Evolutionary conservation across 495 filamentous ascomycete species (phyloP).

Genomic region (Penicilliopsis zonata): DNA sequence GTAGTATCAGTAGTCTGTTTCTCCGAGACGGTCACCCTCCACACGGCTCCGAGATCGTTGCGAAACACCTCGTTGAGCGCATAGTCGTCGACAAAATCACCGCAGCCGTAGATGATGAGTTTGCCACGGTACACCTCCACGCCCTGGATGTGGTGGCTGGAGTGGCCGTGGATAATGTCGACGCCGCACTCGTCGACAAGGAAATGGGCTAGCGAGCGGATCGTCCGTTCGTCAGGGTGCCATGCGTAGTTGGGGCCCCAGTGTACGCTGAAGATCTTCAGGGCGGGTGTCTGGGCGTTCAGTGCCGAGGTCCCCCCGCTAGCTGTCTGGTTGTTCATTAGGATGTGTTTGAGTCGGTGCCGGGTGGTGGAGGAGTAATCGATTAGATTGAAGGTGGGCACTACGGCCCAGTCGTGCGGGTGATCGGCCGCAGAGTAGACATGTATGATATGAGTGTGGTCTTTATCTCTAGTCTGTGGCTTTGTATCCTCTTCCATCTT

Average conservation of each 20-base stretch:
- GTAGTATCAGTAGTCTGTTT: not conserved
- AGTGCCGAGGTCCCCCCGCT: not conserved
- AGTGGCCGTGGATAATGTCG: slow-evolving; percentile 33
- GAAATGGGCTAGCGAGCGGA: slow-evolving; percentile 24
- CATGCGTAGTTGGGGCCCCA: slow-evolving; percentile 33
- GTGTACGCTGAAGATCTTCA: slow-evolving; percentile 30
- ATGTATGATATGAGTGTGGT: no score
- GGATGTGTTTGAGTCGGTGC: slow-evolving; percentile 8
- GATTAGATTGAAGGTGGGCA: slow-evolving; percentile 18
- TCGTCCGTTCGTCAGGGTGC: slow-evolving; percentile 12
- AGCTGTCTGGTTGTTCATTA: slow-evolving; percentile 2
- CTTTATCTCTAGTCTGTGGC: not conserved
- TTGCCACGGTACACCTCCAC: slow-evolving; percentile 24
- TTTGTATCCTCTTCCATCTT: not conserved
- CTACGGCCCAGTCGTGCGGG: slow-evolving; percentile 9
- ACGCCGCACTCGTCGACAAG: slow-evolving; percentile 31
- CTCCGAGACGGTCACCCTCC: slow-evolving; percentile 20
- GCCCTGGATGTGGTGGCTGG: slow-evolving; percentile 32
- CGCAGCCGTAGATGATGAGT: slow-evolving; percentile 31
- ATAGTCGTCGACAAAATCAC: slow-evolving; percentile 36
- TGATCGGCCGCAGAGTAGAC: slow-evolving; percentile 20
- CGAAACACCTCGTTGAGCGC: slow-evolving; percentile 16
- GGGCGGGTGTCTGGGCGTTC: slow-evolving; percentile 4
- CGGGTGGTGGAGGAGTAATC: slow-evolving; percentile 18
- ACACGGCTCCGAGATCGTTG: slow-evolving; percentile 30